Evolutionary conservation across 2,329 filamentous ascomycete genomes (phyloP), one percentile per base, ranked within the genome.

Genomic region (Grosmannia huntii): DNA sequence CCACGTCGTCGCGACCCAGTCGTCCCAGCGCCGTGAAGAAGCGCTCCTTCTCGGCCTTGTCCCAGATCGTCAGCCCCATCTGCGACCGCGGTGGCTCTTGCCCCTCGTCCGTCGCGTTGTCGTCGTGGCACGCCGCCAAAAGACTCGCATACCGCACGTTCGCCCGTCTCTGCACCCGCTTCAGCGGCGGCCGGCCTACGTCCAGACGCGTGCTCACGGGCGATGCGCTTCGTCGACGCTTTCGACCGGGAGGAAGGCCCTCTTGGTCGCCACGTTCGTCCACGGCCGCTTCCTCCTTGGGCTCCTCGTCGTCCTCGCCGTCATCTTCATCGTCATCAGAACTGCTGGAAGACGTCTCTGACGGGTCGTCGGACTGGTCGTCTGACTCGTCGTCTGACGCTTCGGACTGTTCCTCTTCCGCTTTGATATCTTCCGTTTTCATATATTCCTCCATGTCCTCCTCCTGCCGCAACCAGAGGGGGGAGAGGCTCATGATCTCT

Each of bases 41-140:
- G 0, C 74, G 64, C 1, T 78, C 73, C 67, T 95, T 95, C 66
- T 96, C 91, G 1, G 72, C 64, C 0, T 78, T 61, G 0, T 80
- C 84, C 92, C 92, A 97, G 12, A 71, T 64, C 0, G 84, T 83
- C 28, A 82, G 75, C 25, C 90, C 90, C 55, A 90, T 72, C 65
- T 90, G 87, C 2, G 79, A 77, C 41, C 72, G 55, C 53, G 68
- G 60, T 59, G 77, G 66, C 19, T 70, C 60, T 3, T 66, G 65
- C 16, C 51, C 66, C 65, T 56, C 69, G 60, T 31, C 64, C 63
- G 12, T 62, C 16, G 19, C n/a, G 6, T n/a, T 53, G 19, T 19
- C 31, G 6, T 23, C 38, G 1, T 27, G 67, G 63, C 84, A 78
- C n/a, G 75, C 68, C 57, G 86, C 33, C 27, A 83, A 71, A 1